phyloP scores from a whole-genome alignment of 2,329 filamentous ascomycete genomes.

The Ustilaginoidea virens region DNA sequence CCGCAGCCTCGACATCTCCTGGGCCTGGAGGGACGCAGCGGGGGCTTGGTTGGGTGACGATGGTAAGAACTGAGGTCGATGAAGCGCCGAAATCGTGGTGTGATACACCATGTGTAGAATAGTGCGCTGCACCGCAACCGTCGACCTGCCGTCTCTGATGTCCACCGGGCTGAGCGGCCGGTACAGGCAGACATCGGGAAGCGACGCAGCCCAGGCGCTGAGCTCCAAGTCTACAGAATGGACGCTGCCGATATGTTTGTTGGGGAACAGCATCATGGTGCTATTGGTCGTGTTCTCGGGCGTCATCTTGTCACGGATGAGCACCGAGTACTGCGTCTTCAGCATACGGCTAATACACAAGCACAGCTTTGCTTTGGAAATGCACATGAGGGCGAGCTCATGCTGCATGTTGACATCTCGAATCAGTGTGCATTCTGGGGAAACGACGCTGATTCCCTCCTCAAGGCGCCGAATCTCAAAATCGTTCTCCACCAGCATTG shows the following conservation, averaged over 20 bases:
- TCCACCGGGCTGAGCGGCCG: conserved; percentile 37
- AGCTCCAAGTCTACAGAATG: conserved; percentile 66
- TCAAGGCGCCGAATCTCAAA: conserved; percentile 64
- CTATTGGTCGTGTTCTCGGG: conserved; percentile 60
- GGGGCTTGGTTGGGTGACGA: conserved; percentile 42
- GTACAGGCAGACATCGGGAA: conserved; percentile 60
- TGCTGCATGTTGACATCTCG: conserved; percentile 59
- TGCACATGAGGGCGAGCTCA: conserved; percentile 74
- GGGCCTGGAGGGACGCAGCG: conserved; percentile 48
- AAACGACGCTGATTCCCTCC: conserved; percentile 51
- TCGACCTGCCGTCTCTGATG: conserved; percentile 42
- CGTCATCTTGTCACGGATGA: conserved; percentile 69
- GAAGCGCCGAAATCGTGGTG: conserved; percentile 78
- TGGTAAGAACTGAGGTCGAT: conserved; percentile 80
- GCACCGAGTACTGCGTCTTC: conserved; percentile 79
- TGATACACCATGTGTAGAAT: conserved; percentile 88
- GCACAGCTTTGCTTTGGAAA: conserved; percentile 81
- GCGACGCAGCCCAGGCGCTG: conserved; percentile 56
- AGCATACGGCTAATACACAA: conserved; percentile 81
- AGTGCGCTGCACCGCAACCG: conserved; percentile 58
- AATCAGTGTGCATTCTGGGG: conserved; percentile 53
- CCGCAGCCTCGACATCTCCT: conserved; percentile 68
- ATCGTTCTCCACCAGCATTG: conserved; percentile 71
- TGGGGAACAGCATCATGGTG: conserved; percentile 82
- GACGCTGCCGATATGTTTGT: conserved; percentile 68